Base-by-base conservation (phyloP, 306 rosid genomes). In the Arachis hypogaea region DNA sequence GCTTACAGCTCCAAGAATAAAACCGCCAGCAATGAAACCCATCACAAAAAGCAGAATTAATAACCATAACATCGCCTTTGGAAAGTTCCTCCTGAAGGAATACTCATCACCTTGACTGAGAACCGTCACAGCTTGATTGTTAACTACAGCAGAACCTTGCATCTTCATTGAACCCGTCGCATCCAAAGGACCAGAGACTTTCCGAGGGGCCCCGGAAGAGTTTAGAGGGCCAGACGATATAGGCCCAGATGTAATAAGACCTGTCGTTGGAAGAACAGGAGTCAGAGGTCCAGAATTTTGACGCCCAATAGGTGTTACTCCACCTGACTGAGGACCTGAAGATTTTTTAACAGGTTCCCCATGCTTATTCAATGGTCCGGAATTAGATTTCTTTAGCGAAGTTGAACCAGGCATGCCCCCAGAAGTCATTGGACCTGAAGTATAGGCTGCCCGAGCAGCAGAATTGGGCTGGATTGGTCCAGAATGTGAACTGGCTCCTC, bases 11-110 rank as follows among this genome's bases (percentile, higher is more conserved):
- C 96, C 98, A 71, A 92, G 92, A 82, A 94, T 94, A 83, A 94
- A 94, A 80, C 98, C 96, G 66, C 99, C 99, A 72, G 99, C 98
- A 68, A 94, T 94, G 86, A 94, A 92, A 70, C 99, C 97, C 97
- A 94, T 94, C 77, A 90, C 90, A 73, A 94, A 94, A 50, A 92
- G 89, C 83, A 94, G 89, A 85, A 92, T 71, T 82, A 94, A 88
- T 64, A 87, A 87, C 99, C 99, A 94, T 51, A 92, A 76, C 66
- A 94, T 78, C 28, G 92, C 82, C 86, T 86, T 94, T 9, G 99
- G 95, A 73, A 94, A 88, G 70, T 92, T 94, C 84, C 83, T 88
- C 79, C 84, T 87, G 79, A 94, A 94, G 68, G 97, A 92, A 74
- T 84, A 94, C 45, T 87, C 90, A 73, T 85, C 92, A 75, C 85